Base-by-base conservation (phyloP, 2,329 filamentous ascomycete species). In the Graphilbum ipis-grandicollis region DNA sequence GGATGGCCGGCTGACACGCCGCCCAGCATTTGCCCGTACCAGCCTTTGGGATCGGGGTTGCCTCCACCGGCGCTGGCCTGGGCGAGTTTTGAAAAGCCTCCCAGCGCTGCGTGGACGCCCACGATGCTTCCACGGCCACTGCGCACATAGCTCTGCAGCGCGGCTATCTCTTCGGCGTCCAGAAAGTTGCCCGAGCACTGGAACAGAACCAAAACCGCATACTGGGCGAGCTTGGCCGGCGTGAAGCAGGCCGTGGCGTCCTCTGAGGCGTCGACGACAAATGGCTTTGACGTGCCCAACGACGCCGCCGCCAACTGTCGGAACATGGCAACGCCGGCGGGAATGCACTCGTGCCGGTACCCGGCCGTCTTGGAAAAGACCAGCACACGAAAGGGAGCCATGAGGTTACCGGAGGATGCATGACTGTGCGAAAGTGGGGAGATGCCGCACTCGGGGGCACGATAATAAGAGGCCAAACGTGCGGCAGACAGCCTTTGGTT, bases 341-440 rank as follows among this genome's bases (percentile, higher is more conserved):
- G 50, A 39, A 62, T 62, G 17, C 51, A 60, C 13, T 45, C 50
- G 40, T 62, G 59, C 32, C 58, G 53, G 39, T 54, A 60, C 5
- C 41, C 52, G 0, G 46, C 42, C 5, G 58, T 60, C 41, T 56
- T 57, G 42, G 50, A 56, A 40, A 61, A 58, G 41, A 59, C 48
- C 18, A 62, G 52, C 8, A 60, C 48, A 10, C 44, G 44, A 36
- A 58, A 47, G 7, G 44, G 39, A n/a, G 38, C 22, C 6, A 39
- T 14, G 37, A 36, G 36, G 14, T 18, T 33, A n/a, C n/a, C n/a
- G n/a, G n/a, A n/a, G n/a, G n/a, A n/a, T n/a, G n/a, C n/a, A n/a
- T n/a, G n/a, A n/a, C n/a, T n/a, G n/a, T n/a, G n/a, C n/a, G n/a
- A n/a, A n/a, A n/a, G n/a, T n/a, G n/a, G n/a, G n/a, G n/a, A n/a